Evolutionary conservation across 805 yeast genomes (phyloP), one percentile per base, ranked within the genome.

Genomic region (Candida odintsovae): DNA sequence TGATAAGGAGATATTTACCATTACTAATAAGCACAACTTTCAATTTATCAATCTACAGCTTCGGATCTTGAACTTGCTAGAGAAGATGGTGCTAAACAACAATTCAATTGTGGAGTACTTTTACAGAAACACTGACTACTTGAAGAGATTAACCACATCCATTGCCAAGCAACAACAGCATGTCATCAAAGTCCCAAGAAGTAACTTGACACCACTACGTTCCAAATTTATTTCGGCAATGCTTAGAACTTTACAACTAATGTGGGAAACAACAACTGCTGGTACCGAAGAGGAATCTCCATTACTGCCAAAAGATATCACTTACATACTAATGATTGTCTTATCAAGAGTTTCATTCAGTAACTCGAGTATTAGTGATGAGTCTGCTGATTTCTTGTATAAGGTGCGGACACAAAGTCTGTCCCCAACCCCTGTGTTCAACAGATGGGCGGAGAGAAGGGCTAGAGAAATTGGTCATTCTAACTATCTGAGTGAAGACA

Each of bases 271-370:
- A 22, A 44, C 53, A 6, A 41, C 40, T 6, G 36, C 48, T 15
- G 16, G 36, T 2, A 22, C 42, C 8, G 15, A 38, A 6, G 42
- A 36, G 19, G 29, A 22, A 10, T 41, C 55, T 9, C 56, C 64
- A 3, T 23, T 47, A 1, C 42, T 63, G 10, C 52, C 69, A 2
- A 59, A 66, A 33, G 69, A 65, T 31, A 54, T 66, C 15, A 67
- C 66, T 22, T 58, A 65, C 35, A 82, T 77, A 50, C 56, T 80
- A 31, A 66, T 75, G 42, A 77, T 78, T 13, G 68, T 74, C 2
- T 58, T 80, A 18, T 73, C 78, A 69, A 61, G 82, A 47, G 69
- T 80, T 6, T 75, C 83, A 4, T 77, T 76, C 53, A 73, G 76
- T 15, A 62, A 73, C 8, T 73, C 69, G 29, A 65, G 71, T n/a